Base-by-base conservation (phyloP, 1,139 yeast genomes). In the Kodamaea arcana region DNA sequence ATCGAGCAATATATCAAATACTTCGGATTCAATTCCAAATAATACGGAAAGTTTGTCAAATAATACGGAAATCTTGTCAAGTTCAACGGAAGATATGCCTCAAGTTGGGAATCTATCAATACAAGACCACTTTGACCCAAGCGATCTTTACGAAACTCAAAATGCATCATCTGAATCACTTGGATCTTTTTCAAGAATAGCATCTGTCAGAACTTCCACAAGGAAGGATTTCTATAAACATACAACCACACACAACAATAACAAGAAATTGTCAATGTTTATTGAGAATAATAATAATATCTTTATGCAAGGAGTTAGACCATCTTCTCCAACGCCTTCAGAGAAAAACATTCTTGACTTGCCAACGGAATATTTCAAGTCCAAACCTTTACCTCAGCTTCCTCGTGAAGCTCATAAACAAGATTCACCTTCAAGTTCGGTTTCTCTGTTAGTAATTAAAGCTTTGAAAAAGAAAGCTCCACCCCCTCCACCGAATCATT, bases 401-500 rank as follows among this genome's bases (percentile, higher is more conserved):
- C 47, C 46, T 7, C 35, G 6, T n/a, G 30, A 27, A 16, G 30
- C 17, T 7, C 12, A 17, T 13, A 27, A 27, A 13, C 14, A 27
- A 14, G 12, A 6, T 21, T 39, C 50, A 10, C 37, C 44, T 5
- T 41, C 54, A 4, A 45, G 43, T 17, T 52, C 59, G 3, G 31
- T 38, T 3, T 45, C 57, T 4, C 56, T 52, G 44, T 48, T 61
- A 31, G 47, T 44, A 9, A 47, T 50, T 24, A 65, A 63, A 37
- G 68, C 69, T 5, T 41, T 50, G 35, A 58, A 46, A 30, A 65
- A 64, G 40, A 56, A 51, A 35, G 65, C 73, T 1, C 73, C 73
- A 1, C 70, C 72, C 1, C 73, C 74, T 2, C 72, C 72, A 5
- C 60, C 64, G 2, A 59, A 29, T 22, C 25, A 20, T 15, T 27